Conservation (phyloP, 1,284 basidiomycete genomes). For the Trametes hirsuta region DNA sequence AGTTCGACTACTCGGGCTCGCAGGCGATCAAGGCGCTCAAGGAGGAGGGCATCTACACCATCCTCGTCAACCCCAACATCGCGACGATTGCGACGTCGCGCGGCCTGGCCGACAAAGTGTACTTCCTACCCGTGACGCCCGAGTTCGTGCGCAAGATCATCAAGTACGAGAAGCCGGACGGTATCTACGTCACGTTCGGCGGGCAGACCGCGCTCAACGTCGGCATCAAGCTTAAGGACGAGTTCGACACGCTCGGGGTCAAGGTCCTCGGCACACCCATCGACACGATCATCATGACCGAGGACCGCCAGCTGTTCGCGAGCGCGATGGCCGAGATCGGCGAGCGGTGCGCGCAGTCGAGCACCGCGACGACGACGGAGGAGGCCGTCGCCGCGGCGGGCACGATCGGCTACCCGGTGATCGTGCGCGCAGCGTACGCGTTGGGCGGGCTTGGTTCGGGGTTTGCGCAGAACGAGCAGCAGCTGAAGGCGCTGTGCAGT, state of each 20-base stretch:
- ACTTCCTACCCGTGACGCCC: slow-evolving; percentile 97
- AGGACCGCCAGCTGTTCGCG: slow-evolving; percentile 95
- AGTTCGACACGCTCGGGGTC: slow-evolving; percentile 87
- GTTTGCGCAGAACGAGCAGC: slow-evolving; percentile 89
- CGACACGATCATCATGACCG: slow-evolving; percentile 96
- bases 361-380: slow-evolving; percentile 81
- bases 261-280: slow-evolving; percentile 97
- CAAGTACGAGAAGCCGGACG: slow-evolving; percentile 97
- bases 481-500: slow-evolving; percentile 85
- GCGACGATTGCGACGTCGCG: slow-evolving; percentile 99
- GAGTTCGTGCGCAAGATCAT: slow-evolving; percentile 99
- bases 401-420: slow-evolving; percentile 94
- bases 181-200: slow-evolving; percentile 98
- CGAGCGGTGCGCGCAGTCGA: slow-evolving; percentile 91
- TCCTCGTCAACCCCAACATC: slow-evolving; percentile 98
- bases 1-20: slow-evolving; percentile 99
- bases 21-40: slow-evolving; percentile 99
- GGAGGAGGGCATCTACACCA: slow-evolving; percentile 98
- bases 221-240: slow-evolving; percentile 97
- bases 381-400: slow-evolving; percentile 88
- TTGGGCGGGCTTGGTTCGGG: slow-evolving; percentile 95
- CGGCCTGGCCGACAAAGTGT: slow-evolving; percentile 98
- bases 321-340: slow-evolving; percentile 96
- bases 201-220: slow-evolving; percentile 98
- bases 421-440: slow-evolving; percentile 95